Conservation (phyloP, 768 basidiomycete species). For the Pulveroboletus sp. region DNA sequence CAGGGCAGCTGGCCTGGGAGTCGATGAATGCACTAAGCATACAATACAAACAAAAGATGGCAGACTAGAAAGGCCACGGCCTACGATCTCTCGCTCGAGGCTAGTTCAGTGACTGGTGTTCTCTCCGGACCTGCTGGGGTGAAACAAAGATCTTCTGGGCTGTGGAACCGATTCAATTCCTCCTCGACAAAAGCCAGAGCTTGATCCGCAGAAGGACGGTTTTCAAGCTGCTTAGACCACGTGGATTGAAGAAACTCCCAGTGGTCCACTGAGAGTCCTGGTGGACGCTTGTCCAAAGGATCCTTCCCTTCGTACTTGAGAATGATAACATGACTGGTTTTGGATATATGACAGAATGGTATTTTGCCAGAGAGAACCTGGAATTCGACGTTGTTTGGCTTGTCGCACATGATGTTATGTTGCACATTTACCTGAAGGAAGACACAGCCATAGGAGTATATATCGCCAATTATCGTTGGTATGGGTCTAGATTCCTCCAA, state of each 20-base stretch:
- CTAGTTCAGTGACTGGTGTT: no score
- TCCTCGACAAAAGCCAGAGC: constrained; percentile 2
- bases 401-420: neutral
- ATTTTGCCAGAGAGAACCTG: constrained; percentile 12
- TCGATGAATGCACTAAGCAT: no score
- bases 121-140: no score
- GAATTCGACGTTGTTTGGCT: neutral
- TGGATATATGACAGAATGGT: constrained; percentile 8
- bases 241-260: constrained; percentile 13
- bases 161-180: neutral
- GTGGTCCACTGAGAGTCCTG: neutral
- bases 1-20: no score
- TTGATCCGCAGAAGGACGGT: constrained; percentile 9
- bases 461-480: constrained; percentile 4
- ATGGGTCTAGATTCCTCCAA: neutral
- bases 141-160: no score
- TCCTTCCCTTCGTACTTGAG: constrained; percentile 15
- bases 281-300: constrained; percentile 13
- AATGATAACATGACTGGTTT: constrained; percentile 11
- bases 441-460: constrained; percentile 14
- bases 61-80: no score
- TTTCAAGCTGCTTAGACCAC: constrained; percentile 8
- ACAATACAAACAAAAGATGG: no score
- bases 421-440: constrained; percentile 8
- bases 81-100: no score